Base-by-base conservation (phyloP, 2,329 filamentous ascomycete genomes). In the Phaeoacremonium minimum region DNA sequence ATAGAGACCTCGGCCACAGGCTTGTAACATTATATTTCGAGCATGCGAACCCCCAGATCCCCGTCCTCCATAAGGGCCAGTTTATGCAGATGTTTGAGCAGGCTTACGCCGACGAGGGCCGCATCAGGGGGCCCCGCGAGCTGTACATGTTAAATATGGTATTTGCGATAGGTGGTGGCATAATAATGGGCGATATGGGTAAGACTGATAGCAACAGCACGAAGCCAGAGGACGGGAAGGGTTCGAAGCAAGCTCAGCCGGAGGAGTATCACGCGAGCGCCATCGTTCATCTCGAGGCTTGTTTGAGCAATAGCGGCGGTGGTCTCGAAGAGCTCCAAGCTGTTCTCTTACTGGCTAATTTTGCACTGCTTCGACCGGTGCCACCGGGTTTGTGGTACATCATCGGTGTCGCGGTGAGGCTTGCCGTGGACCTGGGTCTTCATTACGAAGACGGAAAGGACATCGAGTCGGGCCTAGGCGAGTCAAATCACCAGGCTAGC, bases 361-460 rank as follows among this genome's bases (percentile, higher is more conserved):
- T 97, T 69, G 91, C 91, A 7, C 70, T 98, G 33, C 71, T 97
- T 44, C 77, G 91, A 37, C 93, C 93, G 2, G 89, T 97, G 15
- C 88, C 91, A 2, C 91, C 91, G 0, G 93, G 93, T 12, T 67
- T 97, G 30, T 97, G 91, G 91, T 97, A 97, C 61, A 97, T 97
- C 43, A 87, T 94, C 41, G 93, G 93, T 9, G 90, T 96, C 30
- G 91, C 91, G 6, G 85, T 95, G 42, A 83, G 93, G 26, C 64
- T 97, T 35, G 91, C 88, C 6, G 85, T 97, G 15, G 93, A 97
- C 57, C 72, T 97, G 3, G 93, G 93, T 8, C 68, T 97, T 18
- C 90, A 97, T 58, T 89, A 91, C 47, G 93, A 97, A 58, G 91
- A 96, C 48, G 88, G 87, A 15, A 81, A 76, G 52, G 69, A 82